These are phyloP conservation scores for Gymnopilus junonius DNA, from an alignment of 768 basidiomycete species.

Conservation along the genomic window DNA sequence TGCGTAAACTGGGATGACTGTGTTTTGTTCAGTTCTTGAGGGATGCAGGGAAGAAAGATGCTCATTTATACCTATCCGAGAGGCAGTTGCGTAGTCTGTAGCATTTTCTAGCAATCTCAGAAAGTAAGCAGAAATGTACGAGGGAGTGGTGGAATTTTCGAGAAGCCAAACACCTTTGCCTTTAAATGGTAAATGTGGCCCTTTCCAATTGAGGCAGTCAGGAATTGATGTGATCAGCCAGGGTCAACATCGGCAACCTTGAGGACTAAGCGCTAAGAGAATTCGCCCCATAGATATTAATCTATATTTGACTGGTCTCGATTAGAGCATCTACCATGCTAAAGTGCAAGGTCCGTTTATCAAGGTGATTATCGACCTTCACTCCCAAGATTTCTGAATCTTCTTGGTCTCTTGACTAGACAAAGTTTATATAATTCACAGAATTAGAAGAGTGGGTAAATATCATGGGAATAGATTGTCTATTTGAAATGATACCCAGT, in stretches of 20 bases:
- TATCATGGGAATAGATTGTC: background rate
- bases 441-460: too few species aligned
- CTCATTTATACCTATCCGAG: background rate
- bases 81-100: background rate
- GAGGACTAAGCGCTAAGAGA: background rate
- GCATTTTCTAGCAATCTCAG: background rate
- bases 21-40: background rate
- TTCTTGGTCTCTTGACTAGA: too few species aligned
- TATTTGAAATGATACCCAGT: background rate
- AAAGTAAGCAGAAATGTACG: background rate
- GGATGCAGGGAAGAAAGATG: background rate
- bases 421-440: too few species aligned
- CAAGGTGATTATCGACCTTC: too few species aligned
- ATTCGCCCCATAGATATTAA: too few species aligned
- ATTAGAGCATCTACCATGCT: too few species aligned
- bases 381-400: background rate
- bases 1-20: background rate
- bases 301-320: too few species aligned
- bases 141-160: background rate
- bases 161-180: background rate
- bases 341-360: too few species aligned
- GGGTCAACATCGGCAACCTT: background rate
- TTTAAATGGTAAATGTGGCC: background rate
- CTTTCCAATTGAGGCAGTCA: conserved; percentile 1
- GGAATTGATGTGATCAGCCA: background rate